Percentiles rank a stretch among this genome's conserved stretches.
Conservation (phyloP, 2,329 filamentous ascomycete species). For the Claviceps fusiformis region DNA sequence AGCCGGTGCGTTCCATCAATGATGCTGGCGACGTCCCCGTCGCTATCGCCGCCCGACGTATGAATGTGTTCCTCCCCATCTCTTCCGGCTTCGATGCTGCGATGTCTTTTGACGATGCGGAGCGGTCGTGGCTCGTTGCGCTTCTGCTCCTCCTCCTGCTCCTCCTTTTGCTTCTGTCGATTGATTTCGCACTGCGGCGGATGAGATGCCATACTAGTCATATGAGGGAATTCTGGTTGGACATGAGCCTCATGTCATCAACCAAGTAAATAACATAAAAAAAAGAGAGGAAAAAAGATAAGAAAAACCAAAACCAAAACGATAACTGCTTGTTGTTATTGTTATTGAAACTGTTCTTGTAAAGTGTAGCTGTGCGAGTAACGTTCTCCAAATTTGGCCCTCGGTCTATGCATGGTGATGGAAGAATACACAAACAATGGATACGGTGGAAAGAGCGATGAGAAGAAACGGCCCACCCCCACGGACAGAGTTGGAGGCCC, state of each 20-base stretch:
- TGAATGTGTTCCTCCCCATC: not conserved
- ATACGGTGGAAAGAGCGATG: conserved; percentile 3
- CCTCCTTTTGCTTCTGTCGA: not conserved
- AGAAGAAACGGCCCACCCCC: not conserved
- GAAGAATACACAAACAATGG: not conserved
- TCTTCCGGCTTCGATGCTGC: not conserved
- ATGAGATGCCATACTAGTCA: conserved; percentile 22
- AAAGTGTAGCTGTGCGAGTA: not conserved
- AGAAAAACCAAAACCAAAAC: not conserved
- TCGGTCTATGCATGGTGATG: not conserved
- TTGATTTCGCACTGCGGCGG: not conserved
- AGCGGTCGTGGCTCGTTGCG: conserved; percentile 30
- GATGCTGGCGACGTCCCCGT: conserved; percentile 1
- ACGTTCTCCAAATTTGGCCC: not conserved
- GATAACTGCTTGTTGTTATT: not conserved
- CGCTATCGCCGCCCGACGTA: not conserved
- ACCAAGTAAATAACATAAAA: not conserved
- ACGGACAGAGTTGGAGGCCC: not conserved
- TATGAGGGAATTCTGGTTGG: not conserved
- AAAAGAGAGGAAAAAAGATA: not conserved
- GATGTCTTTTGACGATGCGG: conserved; percentile 32
- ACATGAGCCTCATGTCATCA: not conserved
- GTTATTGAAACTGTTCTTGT: not conserved
- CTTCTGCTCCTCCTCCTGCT: not conserved
- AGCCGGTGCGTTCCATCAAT: conserved; percentile 2